Percentiles rank a stretch among this genome's conserved stretches.
These are phyloP conservation scores for Dendrocalamus latiflorus DNA, from an alignment of 202 grass and related monocot species.

Conservation along the genomic window DNA sequence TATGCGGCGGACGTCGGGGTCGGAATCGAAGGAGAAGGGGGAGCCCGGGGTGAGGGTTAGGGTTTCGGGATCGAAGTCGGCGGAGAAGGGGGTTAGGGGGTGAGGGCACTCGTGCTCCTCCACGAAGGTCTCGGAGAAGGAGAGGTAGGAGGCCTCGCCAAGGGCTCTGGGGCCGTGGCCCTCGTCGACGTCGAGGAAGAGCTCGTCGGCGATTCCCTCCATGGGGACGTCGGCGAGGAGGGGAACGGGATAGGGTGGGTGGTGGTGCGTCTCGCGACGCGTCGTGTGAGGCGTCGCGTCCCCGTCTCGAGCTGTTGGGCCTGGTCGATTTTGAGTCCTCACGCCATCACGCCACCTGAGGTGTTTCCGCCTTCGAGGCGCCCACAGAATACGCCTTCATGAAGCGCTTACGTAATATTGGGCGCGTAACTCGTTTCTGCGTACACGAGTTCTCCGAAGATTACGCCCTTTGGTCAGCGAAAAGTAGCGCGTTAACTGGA, in stretches of 20 bases:
- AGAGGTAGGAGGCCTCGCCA: constrained; percentile 5
- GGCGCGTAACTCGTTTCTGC: too few species aligned
- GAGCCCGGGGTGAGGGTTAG: constrained; percentile 27
- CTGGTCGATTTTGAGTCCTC: background rate
- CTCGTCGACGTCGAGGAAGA: constrained; percentile 45
- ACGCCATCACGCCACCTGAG: background rate
- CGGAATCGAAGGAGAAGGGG: constrained; percentile 39
- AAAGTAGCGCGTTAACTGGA: background rate
- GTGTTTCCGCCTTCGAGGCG: background rate
- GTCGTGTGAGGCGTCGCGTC: constrained; percentile 13
- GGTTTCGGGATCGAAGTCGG: constrained; percentile 29
- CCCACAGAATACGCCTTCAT: fast-evolving
- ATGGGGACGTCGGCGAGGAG: constrained; percentile 10
- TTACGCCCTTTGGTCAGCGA: background rate
- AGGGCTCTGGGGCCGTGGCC: background rate
- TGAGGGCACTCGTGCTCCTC: background rate
- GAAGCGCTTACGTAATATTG: fast-evolving
- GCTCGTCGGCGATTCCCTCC: constrained; percentile 32
- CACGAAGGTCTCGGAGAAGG: constrained; percentile 34
- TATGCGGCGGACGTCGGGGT: constrained; percentile 7
- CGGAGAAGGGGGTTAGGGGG: background rate
- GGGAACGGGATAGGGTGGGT: background rate
- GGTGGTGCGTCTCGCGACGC: constrained; percentile 16
- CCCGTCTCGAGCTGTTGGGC: constrained; percentile 23
- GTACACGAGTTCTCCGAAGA: too few species aligned